phyloP scores from a whole-genome alignment of 1,284 basidiomycete genomes.

The Cutaneotrichosporon cutaneum region DNA sequence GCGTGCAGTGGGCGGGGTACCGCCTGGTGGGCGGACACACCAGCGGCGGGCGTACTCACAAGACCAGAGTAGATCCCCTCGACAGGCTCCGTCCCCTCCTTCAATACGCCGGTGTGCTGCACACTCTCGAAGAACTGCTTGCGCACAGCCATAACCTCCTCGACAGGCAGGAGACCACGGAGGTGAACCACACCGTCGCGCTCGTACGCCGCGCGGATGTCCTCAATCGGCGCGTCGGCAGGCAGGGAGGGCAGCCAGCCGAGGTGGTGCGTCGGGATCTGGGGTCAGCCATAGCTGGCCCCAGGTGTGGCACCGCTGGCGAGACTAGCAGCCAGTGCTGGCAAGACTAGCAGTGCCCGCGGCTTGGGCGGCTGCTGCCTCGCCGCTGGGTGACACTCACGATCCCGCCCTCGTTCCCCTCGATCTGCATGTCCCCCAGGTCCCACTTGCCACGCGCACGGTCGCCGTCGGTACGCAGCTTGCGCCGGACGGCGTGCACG shows the following conservation, averaged over 20 bases:
- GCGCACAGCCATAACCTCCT: slow-evolving; percentile 11
- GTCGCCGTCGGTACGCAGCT: slow-evolving; percentile 14
- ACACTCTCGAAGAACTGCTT: slow-evolving; percentile 20
- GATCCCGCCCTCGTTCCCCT: slow-evolving; percentile 23
- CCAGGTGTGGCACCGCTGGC: no score
- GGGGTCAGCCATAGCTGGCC: background rate
- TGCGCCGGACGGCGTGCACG: background rate
- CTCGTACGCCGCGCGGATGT: slow-evolving; percentile 20
- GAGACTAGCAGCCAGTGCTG: no score
- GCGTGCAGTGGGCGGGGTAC: no score
- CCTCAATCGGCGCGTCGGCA: slow-evolving; percentile 18
- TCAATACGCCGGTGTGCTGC: slow-evolving; percentile 15
- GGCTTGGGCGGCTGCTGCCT: background rate
- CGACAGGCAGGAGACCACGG: slow-evolving; percentile 14
- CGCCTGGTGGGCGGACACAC: no score
- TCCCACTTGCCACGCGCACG: slow-evolving; percentile 8
- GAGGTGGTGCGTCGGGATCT: slow-evolving; percentile 21
- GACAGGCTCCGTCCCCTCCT: slow-evolving; percentile 17
- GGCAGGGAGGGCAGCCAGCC: slow-evolving; percentile 22
- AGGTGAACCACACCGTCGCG: slow-evolving; percentile 26
- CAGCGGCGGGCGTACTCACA: background rate
- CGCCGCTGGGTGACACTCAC: slow-evolving; percentile 8
- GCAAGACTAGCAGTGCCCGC: background rate
- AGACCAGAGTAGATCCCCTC: slow-evolving; percentile 20
- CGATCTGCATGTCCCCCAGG: slow-evolving; percentile 15